These are phyloP conservation scores for Backusella westeae DNA, from an alignment of 192 early-diverging fungal genomes.

Conservation along the genomic window DNA sequence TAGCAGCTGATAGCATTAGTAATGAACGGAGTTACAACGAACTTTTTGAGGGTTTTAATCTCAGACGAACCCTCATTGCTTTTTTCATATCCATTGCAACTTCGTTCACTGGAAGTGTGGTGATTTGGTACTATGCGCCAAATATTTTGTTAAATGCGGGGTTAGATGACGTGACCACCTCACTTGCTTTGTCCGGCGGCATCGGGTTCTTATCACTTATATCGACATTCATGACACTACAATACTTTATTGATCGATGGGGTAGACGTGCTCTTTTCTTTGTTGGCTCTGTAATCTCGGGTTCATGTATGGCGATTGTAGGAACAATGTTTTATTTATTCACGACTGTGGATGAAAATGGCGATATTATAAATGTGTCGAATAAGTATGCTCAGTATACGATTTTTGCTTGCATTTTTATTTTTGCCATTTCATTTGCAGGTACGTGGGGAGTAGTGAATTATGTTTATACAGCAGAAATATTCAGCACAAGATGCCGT, in stretches of 20 bases:
- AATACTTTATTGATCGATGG: slow-evolving; percentile 67
- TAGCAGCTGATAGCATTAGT: slow-evolving; percentile 57
- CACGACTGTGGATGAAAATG: slow-evolving; percentile 10
- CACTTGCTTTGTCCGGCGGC: slow-evolving; percentile 27
- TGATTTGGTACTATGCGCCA: slow-evolving; percentile 57
- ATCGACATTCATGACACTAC: slow-evolving; percentile 74
- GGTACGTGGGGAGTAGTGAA: slow-evolving; percentile 25
- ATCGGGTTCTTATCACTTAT: slow-evolving; percentile 65
- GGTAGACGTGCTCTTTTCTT: slow-evolving; percentile 77
- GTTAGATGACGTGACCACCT: slow-evolving; percentile 10
- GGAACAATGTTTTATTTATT: slow-evolving; percentile 37
- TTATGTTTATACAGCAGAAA: slow-evolving; percentile 24
- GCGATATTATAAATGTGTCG: slow-evolving; percentile 10
- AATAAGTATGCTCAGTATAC: slow-evolving; percentile 18
- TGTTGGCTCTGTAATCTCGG: slow-evolving; percentile 64
- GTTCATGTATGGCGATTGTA: slow-evolving; percentile 59
- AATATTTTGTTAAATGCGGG: slow-evolving; percentile 43
- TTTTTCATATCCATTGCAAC: slow-evolving; percentile 70
- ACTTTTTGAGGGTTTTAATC: slow-evolving; percentile 50
- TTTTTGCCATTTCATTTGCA: slow-evolving; percentile 29
- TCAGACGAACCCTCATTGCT: slow-evolving; percentile 61
- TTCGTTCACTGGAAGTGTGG: slow-evolving; percentile 80
- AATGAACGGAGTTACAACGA: slow-evolving; percentile 60
- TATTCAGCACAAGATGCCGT: slow-evolving; percentile 34
- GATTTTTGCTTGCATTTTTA: slow-evolving; percentile 35